Base-by-base conservation (phyloP, 495 filamentous ascomycete species). In the Neurospora sp. region DNA sequence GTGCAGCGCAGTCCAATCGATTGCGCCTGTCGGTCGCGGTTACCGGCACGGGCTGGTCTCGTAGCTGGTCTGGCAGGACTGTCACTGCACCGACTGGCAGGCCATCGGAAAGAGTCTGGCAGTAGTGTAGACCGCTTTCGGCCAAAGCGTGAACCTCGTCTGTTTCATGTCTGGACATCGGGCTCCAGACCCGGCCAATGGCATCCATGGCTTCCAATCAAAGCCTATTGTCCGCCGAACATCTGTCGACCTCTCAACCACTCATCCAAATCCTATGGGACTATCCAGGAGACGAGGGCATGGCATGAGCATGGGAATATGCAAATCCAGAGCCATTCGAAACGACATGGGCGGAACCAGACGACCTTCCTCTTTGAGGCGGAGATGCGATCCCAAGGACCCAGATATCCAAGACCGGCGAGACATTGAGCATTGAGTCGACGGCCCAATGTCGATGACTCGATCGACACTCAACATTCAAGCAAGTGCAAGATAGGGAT, bases 91-190 rank as follows among this genome's bases (percentile, higher is more conserved):
- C 42, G 42, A 46, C 42, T 39, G 70, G 71, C 73, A 39, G 70
- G 39, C 54, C 54, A 62, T 35, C 54, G 54, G 12, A 62, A 62
- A 3, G 23, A 16, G 23, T 62, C 54, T 62, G 54, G 54, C 54
- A 35, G 71, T 41, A 42, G 40, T 18, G 41, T 42, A 76, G 71
- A 73, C 75, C 69, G 69, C 73, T 79, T 79, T 76, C 18, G 49
- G 72, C 74, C 74, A 75, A 72, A 62, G 72, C 71, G 72, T 73
- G 46, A 78, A 75, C 76, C 76, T 82, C 80, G 81, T 79, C 79
- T 83, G 81, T 84, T 83, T 84, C 82, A 83, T 78, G 74, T 81
- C 74, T 74, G 72, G 72, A 77, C 73, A 75, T 73, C 79, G 77
- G 75, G 74, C 72, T 69, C 39, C 31, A 71, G 69, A 41, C 71